A percentile compares a stretch with the other conserved stretches of the same genome.
phyloP scores from a whole-genome alignment of 2,329 filamentous ascomycete genomes.

The Fusarium oxysporum region DNA sequence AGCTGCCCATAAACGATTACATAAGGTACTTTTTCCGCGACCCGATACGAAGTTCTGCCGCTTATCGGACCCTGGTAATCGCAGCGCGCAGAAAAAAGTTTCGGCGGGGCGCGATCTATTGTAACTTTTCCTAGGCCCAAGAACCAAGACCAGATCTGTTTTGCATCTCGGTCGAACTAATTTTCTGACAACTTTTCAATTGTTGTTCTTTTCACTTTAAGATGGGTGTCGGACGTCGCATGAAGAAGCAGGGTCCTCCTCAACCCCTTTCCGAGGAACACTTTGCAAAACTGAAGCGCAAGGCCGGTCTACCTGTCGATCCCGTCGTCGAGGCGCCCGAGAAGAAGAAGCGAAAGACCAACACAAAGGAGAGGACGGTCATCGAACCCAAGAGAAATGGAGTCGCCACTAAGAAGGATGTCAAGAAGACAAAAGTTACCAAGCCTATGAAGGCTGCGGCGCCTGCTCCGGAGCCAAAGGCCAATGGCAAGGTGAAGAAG shows the following conservation, averaged over 20 bases:
- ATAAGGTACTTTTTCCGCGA: conserved; percentile 10
- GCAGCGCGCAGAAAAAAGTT: conserved; percentile 52
- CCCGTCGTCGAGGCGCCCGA: conserved; percentile 68
- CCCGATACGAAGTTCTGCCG: conserved; percentile 50
- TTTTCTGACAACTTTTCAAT: conserved; percentile 14
- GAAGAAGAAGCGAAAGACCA: conserved; percentile 66
- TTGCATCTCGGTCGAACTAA: conserved; percentile 31
- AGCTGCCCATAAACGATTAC: conserved; percentile 35
- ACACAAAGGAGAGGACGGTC: conserved; percentile 47
- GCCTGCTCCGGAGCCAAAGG: conserved; percentile 43
- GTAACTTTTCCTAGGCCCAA: conserved; percentile 38
- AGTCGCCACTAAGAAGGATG: conserved; percentile 43
- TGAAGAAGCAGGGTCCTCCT: conserved; percentile 95
- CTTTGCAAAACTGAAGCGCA: conserved; percentile 85
- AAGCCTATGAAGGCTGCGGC: conserved; percentile 51
- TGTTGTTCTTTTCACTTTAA: conserved; percentile 46
- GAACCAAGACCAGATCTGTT: conserved; percentile 34
- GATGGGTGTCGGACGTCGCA: conserved; percentile 92
- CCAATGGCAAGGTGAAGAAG: conserved; percentile 48
- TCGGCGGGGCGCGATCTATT: conserved; percentile 50
- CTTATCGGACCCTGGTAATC: conserved; percentile 49
- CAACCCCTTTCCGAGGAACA: conserved; percentile 83
- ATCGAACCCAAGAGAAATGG: conserved; percentile 47
- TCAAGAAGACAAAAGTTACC: conserved; percentile 48
- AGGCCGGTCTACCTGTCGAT: conserved; percentile 76